phyloP scores from a whole-genome alignment of 2,329 filamentous ascomycete species.

The Mariannaea elegans region DNA sequence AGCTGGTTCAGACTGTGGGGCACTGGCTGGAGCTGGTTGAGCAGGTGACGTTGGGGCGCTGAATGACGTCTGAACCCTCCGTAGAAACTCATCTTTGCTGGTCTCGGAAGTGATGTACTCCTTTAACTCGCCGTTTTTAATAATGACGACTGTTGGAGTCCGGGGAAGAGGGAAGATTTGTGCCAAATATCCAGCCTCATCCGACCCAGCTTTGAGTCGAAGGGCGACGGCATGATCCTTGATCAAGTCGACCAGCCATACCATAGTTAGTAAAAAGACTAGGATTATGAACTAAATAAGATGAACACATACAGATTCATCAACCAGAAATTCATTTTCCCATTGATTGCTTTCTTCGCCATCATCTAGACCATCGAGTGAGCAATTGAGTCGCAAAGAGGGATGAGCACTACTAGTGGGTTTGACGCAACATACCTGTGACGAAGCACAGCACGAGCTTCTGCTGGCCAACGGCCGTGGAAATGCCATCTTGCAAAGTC shows the following conservation, averaged over 20 bases:
- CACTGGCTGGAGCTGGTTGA: constrained; percentile 24
- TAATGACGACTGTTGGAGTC: constrained; percentile 81
- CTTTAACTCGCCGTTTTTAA: constrained; percentile 80
- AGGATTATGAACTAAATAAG: constrained; percentile 1
- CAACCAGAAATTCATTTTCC: constrained; percentile 74
- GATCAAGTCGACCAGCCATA: constrained; percentile 65
- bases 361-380: constrained; percentile 45
- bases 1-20: constrained; percentile 32
- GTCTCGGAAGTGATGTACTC: constrained; percentile 77
- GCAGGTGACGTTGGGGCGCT: constrained; percentile 33
- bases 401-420: background rate
- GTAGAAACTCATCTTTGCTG: constrained; percentile 72
- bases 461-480: constrained; percentile 74
- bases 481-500: constrained; percentile 82
- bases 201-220: constrained; percentile 74
- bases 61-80: constrained; percentile 48
- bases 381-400: constrained; percentile 15
- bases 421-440: constrained; percentile 62
- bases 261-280: constrained; percentile 20
- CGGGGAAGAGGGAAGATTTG: constrained; percentile 84
- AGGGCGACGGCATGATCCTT: constrained; percentile 73
- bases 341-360: constrained; percentile 74
- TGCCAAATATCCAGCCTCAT: constrained; percentile 82
- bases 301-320: constrained; percentile 59
- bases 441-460: constrained; percentile 90